A percentile compares a stretch with the other conserved stretches of the same genome.
Evolutionary conservation across 306 rosid genomes (phyloP).

Genomic region (Sesbania bispinosa): DNA sequence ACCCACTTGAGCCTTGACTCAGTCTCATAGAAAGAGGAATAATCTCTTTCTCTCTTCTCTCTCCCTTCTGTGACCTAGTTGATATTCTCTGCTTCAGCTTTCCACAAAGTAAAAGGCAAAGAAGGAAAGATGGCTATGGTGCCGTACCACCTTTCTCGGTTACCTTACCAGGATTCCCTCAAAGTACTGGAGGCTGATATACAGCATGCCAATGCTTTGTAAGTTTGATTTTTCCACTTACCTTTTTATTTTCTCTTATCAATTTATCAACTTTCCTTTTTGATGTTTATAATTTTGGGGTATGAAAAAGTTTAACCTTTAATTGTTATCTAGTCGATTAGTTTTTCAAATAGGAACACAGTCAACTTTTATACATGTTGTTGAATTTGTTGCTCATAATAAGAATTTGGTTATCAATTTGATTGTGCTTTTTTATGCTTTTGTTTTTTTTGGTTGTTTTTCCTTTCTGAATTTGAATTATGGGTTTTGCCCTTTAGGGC

Average conservation of each 20-base stretch:
- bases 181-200: conserved; percentile 84
- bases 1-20: background rate
- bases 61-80: background rate
- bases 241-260: background rate
- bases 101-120: conserved; percentile 10
- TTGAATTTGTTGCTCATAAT: background rate
- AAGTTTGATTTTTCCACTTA: conserved; percentile 29
- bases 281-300: background rate
- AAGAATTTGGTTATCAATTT: background rate
- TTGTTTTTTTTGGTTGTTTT: background rate
- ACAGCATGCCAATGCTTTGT: conserved; percentile 90
- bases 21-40: background rate
- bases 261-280: background rate
- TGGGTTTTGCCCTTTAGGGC: conserved; percentile 43
- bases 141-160: too few species aligned
- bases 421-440: background rate
- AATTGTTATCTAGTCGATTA: background rate
- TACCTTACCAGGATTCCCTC: conserved; percentile 75
- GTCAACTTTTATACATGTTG: background rate
- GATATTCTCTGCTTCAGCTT: conserved; percentile 6
- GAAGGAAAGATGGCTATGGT: conserved; percentile 48
- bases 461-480: conserved; percentile 25
- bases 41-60: background rate
- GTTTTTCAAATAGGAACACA: background rate
- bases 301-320: background rate